Percentiles rank a stretch among this genome's conserved stretches.
Conservation (phyloP, 129 eudicot species). For the Flaveria robusta region DNA sequence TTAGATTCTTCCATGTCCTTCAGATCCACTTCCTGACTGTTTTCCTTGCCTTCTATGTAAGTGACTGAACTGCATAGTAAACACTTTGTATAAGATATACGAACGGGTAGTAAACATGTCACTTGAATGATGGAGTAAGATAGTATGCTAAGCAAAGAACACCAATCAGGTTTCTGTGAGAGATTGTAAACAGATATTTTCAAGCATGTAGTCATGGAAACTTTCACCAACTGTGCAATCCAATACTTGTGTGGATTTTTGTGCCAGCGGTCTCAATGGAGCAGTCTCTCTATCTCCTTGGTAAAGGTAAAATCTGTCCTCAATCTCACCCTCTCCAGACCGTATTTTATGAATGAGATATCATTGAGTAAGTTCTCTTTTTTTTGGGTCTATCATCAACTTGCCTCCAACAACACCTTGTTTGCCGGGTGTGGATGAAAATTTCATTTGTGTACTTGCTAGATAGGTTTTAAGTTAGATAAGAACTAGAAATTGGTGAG, state of each 20-base stretch:
- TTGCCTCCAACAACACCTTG: background rate
- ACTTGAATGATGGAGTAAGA: background rate
- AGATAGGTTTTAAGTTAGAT: too few species aligned
- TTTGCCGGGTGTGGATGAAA: background rate
- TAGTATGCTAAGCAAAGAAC: background rate
- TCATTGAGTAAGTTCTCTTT: too few species aligned
- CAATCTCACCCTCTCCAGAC: too few species aligned
- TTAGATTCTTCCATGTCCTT: slow-evolving; percentile 62
- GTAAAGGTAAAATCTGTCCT: too few species aligned
- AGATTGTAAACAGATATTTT: background rate
- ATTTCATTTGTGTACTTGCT: too few species aligned
- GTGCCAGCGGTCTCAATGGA: background rate
- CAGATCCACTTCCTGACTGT: slow-evolving; percentile 60
- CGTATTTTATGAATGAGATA: too few species aligned
- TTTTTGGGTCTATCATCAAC: too few species aligned
- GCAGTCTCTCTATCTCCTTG: too few species aligned
- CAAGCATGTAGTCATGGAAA: background rate
- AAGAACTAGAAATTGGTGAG: too few species aligned
- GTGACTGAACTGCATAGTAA: slow-evolving; percentile 56
- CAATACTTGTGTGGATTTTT: background rate
- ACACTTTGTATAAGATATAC: slow-evolving; percentile 22
- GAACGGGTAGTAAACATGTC: slow-evolving; percentile 1
- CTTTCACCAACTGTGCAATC: background rate
- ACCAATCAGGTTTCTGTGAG: background rate
- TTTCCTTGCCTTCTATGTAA: slow-evolving; percentile 62